These are phyloP conservation scores for Floccularia luteovirens DNA, from an alignment of 768 basidiomycete species.

Conservation along the genomic window DNA sequence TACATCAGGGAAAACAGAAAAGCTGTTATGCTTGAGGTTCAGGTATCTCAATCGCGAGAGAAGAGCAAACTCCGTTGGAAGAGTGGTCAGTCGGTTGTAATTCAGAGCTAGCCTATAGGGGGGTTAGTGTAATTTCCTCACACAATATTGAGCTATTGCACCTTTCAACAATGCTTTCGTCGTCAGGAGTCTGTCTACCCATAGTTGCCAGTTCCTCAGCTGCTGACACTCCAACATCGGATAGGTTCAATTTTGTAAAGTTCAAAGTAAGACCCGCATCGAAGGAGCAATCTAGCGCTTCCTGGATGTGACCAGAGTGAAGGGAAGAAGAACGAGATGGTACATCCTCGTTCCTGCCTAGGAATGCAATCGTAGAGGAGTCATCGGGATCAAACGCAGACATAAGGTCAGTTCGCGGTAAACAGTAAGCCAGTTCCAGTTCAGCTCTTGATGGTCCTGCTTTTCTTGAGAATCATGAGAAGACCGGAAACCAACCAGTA, in stretches of 20 bases:
- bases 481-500: too few relatives aligned
- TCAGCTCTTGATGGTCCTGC: too few relatives aligned
- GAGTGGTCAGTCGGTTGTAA: constrained; percentile 71
- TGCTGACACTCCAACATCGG: constrained; percentile 69
- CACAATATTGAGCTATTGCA: constrained; percentile 17
- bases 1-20: constrained; percentile 79
- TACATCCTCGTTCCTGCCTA: background rate
- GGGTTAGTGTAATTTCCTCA: background rate
- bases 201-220: constrained; percentile 68
- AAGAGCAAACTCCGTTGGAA: constrained; percentile 69
- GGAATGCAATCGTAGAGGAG: background rate
- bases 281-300: constrained; percentile 57
- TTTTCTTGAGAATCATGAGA: too few relatives aligned
- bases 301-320: constrained; percentile 48
- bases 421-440: too few relatives aligned
- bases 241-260: constrained; percentile 71
- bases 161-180: constrained; percentile 55
- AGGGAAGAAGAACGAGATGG: constrained; percentile 22
- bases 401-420: too few relatives aligned
- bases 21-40: constrained; percentile 79
- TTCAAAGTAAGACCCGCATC: constrained; percentile 83
- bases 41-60: constrained; percentile 76
- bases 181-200: constrained; percentile 38
- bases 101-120: constrained; percentile 71
- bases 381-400: too few relatives aligned